These are phyloP conservation scores for Aurinia saxatilis DNA, from an alignment of 345 rosid species.

Conservation along the genomic window DNA sequence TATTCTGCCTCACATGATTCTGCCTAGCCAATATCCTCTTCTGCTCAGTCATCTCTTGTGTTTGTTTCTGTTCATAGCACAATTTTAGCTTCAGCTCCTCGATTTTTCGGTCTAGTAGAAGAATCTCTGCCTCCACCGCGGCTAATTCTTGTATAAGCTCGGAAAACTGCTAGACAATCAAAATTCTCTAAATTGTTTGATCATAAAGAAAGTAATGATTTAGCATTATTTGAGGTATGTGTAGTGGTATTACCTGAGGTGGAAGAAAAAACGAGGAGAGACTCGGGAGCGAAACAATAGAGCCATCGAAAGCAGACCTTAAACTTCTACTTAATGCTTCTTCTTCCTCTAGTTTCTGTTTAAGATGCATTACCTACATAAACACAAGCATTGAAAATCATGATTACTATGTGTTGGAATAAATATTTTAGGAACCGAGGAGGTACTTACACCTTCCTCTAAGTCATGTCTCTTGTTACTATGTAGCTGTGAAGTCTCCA, in stretches of 20 bases:
- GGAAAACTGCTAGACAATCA: conserved; percentile 40
- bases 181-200: not conserved
- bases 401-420: too few relatives aligned
- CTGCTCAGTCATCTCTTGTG: conserved; percentile 30
- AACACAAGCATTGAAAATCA: not conserved
- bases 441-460: conserved; percentile 34
- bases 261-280: conserved; percentile 64
- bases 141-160: conserved; percentile 58
- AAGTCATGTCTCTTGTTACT: conserved; percentile 37
- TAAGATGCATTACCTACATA: conserved; percentile 54
- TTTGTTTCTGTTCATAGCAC: conserved; percentile 49
- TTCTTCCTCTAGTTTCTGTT: conserved; percentile 55
- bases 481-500: conserved; percentile 40
- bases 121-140: conserved; percentile 66
- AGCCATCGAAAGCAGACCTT: conserved; percentile 45
- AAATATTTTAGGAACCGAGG: not conserved
- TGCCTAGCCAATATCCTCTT: conserved; percentile 27
- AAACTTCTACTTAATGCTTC: conserved; percentile 44
- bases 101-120: conserved; percentile 62
- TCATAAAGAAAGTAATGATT: not conserved
- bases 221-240: not conserved
- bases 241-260: conserved; percentile 41
- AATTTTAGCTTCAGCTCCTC: conserved; percentile 55
- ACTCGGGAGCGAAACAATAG: conserved; percentile 38
- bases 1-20: conserved; percentile 25